Conservation (phyloP, 495 filamentous ascomycete genomes). For the Halenospora varia region DNA sequence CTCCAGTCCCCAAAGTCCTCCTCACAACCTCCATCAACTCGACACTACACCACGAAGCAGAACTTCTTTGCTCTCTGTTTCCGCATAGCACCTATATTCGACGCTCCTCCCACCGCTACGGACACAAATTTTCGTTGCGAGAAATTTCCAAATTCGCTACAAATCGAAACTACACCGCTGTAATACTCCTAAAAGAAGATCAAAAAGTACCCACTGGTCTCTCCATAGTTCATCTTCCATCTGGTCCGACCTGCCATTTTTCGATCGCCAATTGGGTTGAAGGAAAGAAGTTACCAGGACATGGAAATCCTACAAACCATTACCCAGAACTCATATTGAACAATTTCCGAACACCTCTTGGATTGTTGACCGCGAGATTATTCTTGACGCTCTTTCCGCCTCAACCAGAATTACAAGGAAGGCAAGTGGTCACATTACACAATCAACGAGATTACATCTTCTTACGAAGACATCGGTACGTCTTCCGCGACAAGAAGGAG, state of each 20-base stretch:
- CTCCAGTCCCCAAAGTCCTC: slow-evolving; percentile 69
- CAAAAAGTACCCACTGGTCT: slow-evolving; percentile 72
- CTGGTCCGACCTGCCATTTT: slow-evolving; percentile 87
- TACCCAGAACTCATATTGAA: slow-evolving; percentile 92
- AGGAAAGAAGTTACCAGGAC: slow-evolving; percentile 76
- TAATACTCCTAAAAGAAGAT: slow-evolving; percentile 82
- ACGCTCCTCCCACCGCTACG: slow-evolving; percentile 72
- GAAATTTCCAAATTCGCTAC: slow-evolving; percentile 86
- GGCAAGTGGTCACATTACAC: slow-evolving; percentile 88
- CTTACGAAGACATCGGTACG: slow-evolving; percentile 81
- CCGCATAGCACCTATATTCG: slow-evolving; percentile 86
- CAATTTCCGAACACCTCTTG: slow-evolving; percentile 90
- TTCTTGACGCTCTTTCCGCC: slow-evolving; percentile 82
- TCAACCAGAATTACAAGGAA: slow-evolving; percentile 73
- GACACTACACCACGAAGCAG: slow-evolving; percentile 76
- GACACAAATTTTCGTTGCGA: slow-evolving; percentile 80
- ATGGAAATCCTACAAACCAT: slow-evolving; percentile 84
- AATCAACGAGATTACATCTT: slow-evolving; percentile 98
- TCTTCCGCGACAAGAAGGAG: slow-evolving; percentile 80
- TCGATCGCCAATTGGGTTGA: slow-evolving; percentile 81
- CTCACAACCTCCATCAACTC: slow-evolving; percentile 86
- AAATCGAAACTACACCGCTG: slow-evolving; percentile 71
- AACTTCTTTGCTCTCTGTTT: slow-evolving; percentile 73
- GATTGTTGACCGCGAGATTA: slow-evolving; percentile 80
- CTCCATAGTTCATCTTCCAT: slow-evolving; percentile 76